Evolutionary conservation across 352 stramenopile species (phyloP).

Genomic region (Hyaloperonospora brassicae): DNA sequence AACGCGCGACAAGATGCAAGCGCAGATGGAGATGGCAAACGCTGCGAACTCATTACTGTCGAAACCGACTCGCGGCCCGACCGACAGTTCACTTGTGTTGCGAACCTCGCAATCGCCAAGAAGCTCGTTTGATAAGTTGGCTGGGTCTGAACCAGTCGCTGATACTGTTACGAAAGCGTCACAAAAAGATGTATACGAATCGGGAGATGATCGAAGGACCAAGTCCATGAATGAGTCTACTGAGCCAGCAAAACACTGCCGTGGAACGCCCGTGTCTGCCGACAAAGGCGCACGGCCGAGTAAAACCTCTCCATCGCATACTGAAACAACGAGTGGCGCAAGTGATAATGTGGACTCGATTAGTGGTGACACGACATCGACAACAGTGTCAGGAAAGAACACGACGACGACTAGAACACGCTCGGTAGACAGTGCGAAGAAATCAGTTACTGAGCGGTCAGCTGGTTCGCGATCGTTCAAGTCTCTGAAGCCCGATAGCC

Average conservation of each 20-base stretch:
- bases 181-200: neutral
- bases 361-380: constrained; percentile 7
- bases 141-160: constrained; percentile 7
- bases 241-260: no score
- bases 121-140: constrained; percentile 3
- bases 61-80: constrained; percentile 1
- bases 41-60: neutral
- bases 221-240: no score
- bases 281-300: constrained; percentile 1
- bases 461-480: constrained; percentile 6
- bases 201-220: no score
- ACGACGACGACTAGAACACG: constrained; percentile 4
- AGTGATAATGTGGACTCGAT: constrained; percentile 19
- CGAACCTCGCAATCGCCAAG: constrained; percentile 5
- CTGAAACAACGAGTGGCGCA: constrained; percentile 11
- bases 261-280: no score
- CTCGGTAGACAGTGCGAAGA: constrained; percentile 10
- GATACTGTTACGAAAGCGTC: neutral
- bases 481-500: constrained; percentile 3
- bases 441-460: constrained; percentile 4
- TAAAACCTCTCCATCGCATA: constrained; percentile 1
- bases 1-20: constrained; percentile 18
- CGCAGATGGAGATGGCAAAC: constrained; percentile 14
- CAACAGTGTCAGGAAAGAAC: constrained; percentile 1
- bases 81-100: constrained; percentile 3